A percentile compares a stretch with the other conserved stretches of the same genome.
Evolutionary conservation across 306 rosid genomes (phyloP).

Genomic region (Ochetophila trinervis): DNA sequence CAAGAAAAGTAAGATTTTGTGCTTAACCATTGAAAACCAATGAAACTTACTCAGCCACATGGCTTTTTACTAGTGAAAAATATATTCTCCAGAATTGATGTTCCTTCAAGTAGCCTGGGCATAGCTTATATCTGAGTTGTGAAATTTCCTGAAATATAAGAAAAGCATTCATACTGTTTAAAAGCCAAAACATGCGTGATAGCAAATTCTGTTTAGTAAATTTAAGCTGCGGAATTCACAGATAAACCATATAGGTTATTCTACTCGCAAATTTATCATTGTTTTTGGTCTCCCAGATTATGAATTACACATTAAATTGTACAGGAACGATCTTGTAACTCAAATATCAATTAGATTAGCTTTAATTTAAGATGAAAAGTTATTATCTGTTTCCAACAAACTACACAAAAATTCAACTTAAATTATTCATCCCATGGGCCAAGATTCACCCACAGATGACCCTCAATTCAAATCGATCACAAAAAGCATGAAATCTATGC

Average conservation of each 20-base stretch:
- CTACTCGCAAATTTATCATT: neutral
- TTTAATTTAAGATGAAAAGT: neutral
- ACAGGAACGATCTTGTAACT: neutral
- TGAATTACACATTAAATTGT: neutral
- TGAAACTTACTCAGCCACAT: slow-evolving; percentile 66
- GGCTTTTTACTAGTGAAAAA: slow-evolving; percentile 68
- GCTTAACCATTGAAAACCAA: slow-evolving; percentile 11
- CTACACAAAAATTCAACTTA: neutral
- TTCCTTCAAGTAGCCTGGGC: slow-evolving; percentile 90
- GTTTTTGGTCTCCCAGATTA: neutral
- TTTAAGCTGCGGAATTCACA: neutral
- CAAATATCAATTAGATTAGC: neutral
- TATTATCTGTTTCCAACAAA: neutral
- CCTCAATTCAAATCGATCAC: neutral
- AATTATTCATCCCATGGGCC: too few species aligned
- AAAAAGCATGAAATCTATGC: neutral
- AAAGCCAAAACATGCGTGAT: neutral
- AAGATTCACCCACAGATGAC: too few species aligned
- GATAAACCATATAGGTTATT: neutral
- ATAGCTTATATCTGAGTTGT: slow-evolving; percentile 67
- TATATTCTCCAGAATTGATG: slow-evolving; percentile 78
- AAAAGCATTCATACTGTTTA: neutral
- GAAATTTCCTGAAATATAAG: slow-evolving; percentile 66
- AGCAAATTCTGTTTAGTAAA: neutral
- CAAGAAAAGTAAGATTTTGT: neutral